Percentiles rank a stretch among this genome's conserved stretches.
Evolutionary conservation across 495 filamentous ascomycete species (phyloP).

Genomic region (Penicillium samsonianum): DNA sequence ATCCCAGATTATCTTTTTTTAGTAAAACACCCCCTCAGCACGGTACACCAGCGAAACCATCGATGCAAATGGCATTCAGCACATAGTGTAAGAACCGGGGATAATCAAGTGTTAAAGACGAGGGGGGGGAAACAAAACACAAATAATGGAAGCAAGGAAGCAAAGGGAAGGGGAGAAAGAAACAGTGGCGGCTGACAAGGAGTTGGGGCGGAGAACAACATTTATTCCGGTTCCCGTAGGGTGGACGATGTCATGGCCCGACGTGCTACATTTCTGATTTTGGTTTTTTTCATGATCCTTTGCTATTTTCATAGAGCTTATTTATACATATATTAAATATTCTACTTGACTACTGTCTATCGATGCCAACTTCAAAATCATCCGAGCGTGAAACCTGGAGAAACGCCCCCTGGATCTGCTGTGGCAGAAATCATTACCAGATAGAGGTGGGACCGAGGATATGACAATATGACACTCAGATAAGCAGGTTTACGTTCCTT

Average conservation of each 20-base stretch:
- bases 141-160: constrained; percentile 25
- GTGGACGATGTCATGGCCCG: constrained; percentile 30
- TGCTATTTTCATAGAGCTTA: neutral
- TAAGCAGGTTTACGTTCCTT: neutral
- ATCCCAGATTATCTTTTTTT: constrained; percentile 15
- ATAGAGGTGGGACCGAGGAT: constrained; percentile 6
- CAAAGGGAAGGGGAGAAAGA: constrained; percentile 25
- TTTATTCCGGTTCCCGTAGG: constrained; percentile 33
- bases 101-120: constrained; percentile 1
- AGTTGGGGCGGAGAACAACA: constrained; percentile 43
- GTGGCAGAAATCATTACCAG: constrained; percentile 6
- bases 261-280: neutral
- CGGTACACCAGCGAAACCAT: constrained; percentile 30
- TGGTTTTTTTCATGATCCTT: neutral
- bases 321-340: neutral
- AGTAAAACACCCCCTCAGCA: constrained; percentile 30
- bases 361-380: neutral
- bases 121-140: constrained; percentile 8
- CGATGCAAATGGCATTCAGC: constrained; percentile 11
- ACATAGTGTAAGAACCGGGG: constrained; percentile 3
- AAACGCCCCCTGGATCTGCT: neutral
- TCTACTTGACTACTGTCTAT: neutral
- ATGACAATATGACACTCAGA: neutral
- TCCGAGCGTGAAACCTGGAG: constrained; percentile 5
- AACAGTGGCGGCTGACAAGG: constrained; percentile 46